phyloP scores from a whole-genome alignment of 495 filamentous ascomycete species.

The Glonium stellatum region DNA sequence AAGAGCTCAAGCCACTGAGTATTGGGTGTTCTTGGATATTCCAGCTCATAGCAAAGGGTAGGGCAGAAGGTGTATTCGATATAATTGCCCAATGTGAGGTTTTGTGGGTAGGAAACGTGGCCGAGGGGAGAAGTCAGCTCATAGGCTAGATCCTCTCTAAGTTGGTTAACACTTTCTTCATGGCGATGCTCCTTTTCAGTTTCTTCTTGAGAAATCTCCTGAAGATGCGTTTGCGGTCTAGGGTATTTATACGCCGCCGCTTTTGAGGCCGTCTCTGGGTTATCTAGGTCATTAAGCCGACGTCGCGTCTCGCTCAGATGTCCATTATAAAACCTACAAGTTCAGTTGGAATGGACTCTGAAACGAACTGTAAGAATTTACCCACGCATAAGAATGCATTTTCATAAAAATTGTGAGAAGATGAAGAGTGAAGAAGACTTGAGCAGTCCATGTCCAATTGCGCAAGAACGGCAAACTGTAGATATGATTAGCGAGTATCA shows the following conservation, averaged over 20 bases:
- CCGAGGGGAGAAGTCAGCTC: slow-evolving; percentile 88
- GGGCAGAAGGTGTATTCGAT: slow-evolving; percentile 85
- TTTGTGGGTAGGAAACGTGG: slow-evolving; percentile 81
- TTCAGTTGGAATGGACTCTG: not conserved
- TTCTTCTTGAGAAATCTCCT: slow-evolving; percentile 24
- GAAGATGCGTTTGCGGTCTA: slow-evolving; percentile 43
- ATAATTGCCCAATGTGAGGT: slow-evolving; percentile 76
- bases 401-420: slow-evolving; percentile 92
- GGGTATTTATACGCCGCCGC: slow-evolving; percentile 72
- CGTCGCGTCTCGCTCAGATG: slow-evolving; percentile 83
- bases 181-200: slow-evolving; percentile 36
- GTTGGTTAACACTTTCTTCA: slow-evolving; percentile 42
- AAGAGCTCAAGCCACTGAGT: slow-evolving; percentile 76
- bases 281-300: slow-evolving; percentile 70
- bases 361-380: not conserved
- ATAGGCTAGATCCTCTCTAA: slow-evolving; percentile 81
- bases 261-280: slow-evolving; percentile 60
- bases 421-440: slow-evolving; percentile 91
- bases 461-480: slow-evolving; percentile 71
- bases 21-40: slow-evolving; percentile 74
- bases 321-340: slow-evolving; percentile 73
- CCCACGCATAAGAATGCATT: slow-evolving; percentile 81
- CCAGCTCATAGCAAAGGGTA: slow-evolving; percentile 94
- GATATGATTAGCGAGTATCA: slow-evolving; percentile 23
- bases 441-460: slow-evolving; percentile 90